phyloP scores from a whole-genome alignment of 1,139 yeast species.

The Pichia sp. region DNA sequence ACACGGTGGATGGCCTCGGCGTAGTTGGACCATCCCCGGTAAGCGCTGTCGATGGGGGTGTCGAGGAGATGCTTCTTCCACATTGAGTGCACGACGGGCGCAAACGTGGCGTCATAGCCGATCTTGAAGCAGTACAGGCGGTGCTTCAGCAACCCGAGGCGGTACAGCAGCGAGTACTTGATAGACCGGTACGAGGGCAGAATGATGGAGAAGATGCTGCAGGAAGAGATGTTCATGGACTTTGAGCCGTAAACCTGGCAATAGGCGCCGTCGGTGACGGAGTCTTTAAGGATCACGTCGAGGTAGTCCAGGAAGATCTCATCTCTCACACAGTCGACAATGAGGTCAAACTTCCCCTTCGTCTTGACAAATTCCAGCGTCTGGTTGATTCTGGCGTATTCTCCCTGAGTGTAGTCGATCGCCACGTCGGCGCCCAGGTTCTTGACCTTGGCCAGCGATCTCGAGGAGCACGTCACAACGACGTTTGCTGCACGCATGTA shows the following conservation, averaged over 20 bases:
- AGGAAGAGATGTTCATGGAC: conserved; percentile 19
- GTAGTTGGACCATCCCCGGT: conserved; percentile 43
- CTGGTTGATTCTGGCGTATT: conserved; percentile 32
- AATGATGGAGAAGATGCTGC: conserved; percentile 1
- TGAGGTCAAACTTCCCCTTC: conserved; percentile 41
- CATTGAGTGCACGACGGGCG: conserved; percentile 30
- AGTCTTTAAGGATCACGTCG: conserved; percentile 20
- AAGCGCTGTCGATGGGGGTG: conserved; percentile 53
- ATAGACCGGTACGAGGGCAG: conserved; percentile 9
- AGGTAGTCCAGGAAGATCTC: conserved; percentile 15
- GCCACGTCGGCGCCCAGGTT: conserved; percentile 22
- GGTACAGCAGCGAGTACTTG: conserved; percentile 2
- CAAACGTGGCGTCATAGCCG: conserved; percentile 15
- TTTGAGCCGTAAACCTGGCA: conserved; percentile 35
- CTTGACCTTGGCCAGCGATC: conserved; percentile 16
- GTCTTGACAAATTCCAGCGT: conserved; percentile 34
- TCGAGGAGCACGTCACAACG: conserved; percentile 41
- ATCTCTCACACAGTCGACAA: conserved; percentile 27
- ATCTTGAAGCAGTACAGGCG: conserved; percentile 8
- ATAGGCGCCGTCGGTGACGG: conserved; percentile 31
- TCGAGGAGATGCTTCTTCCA: conserved; percentile 41
- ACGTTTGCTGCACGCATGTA: conserved; percentile 40
- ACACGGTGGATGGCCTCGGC: conserved; percentile 48
- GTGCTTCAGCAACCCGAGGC: conserved; percentile 2
- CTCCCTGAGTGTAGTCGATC: conserved; percentile 28